Evolutionary conservation across 2,329 filamentous ascomycete genomes (phyloP), one percentile per base, ranked within the genome.

Genomic region (Orbilia javanica): DNA sequence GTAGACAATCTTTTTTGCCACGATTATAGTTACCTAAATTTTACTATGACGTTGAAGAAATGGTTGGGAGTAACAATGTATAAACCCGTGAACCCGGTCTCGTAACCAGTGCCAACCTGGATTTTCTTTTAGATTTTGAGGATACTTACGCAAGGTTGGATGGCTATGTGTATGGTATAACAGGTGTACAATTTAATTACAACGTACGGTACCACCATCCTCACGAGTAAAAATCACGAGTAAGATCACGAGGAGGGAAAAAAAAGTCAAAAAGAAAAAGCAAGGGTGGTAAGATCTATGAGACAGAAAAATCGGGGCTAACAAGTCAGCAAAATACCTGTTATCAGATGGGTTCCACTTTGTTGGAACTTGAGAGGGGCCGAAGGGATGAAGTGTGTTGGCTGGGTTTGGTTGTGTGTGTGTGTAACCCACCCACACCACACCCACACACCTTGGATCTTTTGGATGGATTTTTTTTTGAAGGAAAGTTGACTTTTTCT

Each of bases 401-500:
- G 50, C n/a, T n/a, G 22, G 7, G 27, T 4, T 22, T 11, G 11
- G n/a, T 31, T 5, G 22, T 22, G 22, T 15, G 4, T 22, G 29
- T 57, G 52, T 57, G 52, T 57, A 57, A 57, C 52, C 52, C 52
- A 39, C 36, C 36, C 34, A 5, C 48, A 52, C 48, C 22, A n/a
- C 15, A 29, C 29, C 48, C 15, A n/a, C 18, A 52, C 6, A 25
- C 29, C 31, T 5, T 36, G 11, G 11, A 36, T 36, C 11, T 36
- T 36, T 36, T 36, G 5, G 31, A 36, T 5, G 5, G 5, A 5
- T 36, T 11, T 44, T 46, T 46, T n/a, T n/a, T 18, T 18, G 4
- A 20, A 46, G n/a, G 4, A 39, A 39, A 15, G 11, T 39, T n/a
- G n/a, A n/a, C n/a, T n/a, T n/a, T n/a, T 60, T 60, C 20, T 34